Base-by-base conservation (phyloP, 2,329 filamentous ascomycete species). In the Pezicula radicicola region DNA sequence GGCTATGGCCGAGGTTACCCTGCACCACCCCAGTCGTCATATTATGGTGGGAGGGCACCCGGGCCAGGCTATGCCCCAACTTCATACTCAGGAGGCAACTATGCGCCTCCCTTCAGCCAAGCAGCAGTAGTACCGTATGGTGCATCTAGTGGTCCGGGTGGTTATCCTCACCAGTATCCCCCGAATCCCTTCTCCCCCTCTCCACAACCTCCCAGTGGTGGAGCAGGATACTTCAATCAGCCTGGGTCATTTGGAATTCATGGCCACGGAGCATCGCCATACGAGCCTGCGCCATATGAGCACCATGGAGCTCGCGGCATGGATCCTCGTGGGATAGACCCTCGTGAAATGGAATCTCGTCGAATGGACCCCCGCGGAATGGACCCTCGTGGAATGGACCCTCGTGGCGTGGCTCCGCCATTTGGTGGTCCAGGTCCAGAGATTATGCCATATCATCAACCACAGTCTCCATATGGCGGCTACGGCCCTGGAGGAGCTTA, bases 1-100 rank as follows among this genome's bases (percentile, higher is more conserved):
- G 68, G 63, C 60, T 73, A 70, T 74, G 77, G 72, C 70, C 69
- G 55, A 61, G 61, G 62, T 55, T 68, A 65, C 53, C 63, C 62
- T 40, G 63, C 67, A 50, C 64, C 63, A 46, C 64, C 66, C 57
- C 50, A 66, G 55, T 54, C 50, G 36, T 55, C 53, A 28, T 64
- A 13, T 33, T 33, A 60, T 51, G 60, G 58, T 51, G 59, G 55
- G 19, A 55, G 60, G 50, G 54, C 48, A 52, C 58, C 64, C 55
- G 51, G 52, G 46, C 54, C 61, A 53, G 56, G 60, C 49, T 67
- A 66, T 57, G 60, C 60, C 46, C 60, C 53, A 49, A 67, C 62
- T 50, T 53, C 62, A 41, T 65, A 61, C 33, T 63, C 64, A 30
- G 48, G 50, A 39, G 56, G 54, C 46, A 41, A 40, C 30, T 65